Percentiles rank a stretch among this genome's conserved stretches.
phyloP scores from a whole-genome alignment of 768 basidiomycete species.

The Phylloporus sp. region DNA sequence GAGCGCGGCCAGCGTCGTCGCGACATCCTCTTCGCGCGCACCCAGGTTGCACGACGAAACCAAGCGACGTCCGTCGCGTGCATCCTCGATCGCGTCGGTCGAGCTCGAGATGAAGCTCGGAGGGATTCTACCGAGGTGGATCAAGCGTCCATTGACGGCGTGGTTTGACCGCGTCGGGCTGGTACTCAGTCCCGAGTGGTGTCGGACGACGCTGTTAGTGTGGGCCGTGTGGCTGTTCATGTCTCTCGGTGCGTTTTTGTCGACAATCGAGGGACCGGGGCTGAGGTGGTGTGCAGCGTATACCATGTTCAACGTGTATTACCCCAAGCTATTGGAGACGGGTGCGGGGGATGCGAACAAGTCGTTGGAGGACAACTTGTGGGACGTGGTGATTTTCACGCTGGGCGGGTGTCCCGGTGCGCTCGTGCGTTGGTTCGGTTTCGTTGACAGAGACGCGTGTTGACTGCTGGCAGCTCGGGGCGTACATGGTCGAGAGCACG shows the following conservation, averaged over 20 bases:
- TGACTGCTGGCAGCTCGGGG: conserved; percentile 59
- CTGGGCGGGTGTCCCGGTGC: conserved; percentile 83
- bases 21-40: conserved; percentile 14
- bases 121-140: conserved; percentile 47
- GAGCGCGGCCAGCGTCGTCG: conserved; percentile 28
- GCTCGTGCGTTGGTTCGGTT: conserved; percentile 46
- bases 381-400: conserved; percentile 87
- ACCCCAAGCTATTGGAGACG: conserved; percentile 81
- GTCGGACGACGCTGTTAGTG: conserved; percentile 69
- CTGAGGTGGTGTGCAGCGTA: conserved; percentile 46
- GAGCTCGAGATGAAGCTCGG: conserved; percentile 40
- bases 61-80: conserved; percentile 21
- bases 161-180: conserved; percentile 67
- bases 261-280: neutral
- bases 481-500: conserved; percentile 68
- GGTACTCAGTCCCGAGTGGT: conserved; percentile 75
- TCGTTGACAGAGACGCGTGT: too few relatives aligned
- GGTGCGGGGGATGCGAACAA: conserved; percentile 28
- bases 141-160: conserved; percentile 56
- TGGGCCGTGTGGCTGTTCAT: conserved; percentile 78
- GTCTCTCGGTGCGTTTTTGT: conserved; percentile 57
- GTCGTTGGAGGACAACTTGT: conserved; percentile 59
- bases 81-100: conserved; percentile 39
- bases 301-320: conserved; percentile 91
- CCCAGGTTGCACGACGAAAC: conserved; percentile 10